Evolutionary conservation across 441 rosid genomes (phyloP), one percentile per base, ranked within the genome.

Genomic region (Croton setiger): DNA sequence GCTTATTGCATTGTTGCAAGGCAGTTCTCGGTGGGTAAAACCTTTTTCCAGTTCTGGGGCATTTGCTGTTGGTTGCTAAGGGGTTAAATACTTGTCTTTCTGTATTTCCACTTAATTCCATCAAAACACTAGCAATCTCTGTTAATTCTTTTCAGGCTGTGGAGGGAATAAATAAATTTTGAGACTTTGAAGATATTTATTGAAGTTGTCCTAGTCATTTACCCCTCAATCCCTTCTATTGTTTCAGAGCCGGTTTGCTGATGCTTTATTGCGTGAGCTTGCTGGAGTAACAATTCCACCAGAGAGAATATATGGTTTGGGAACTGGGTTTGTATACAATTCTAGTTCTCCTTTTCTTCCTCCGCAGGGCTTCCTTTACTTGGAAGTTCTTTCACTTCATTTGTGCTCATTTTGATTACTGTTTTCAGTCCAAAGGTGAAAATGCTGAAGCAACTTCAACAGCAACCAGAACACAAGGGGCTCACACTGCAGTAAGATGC

Each of bases 391-490:
- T 41, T 48, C 18, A 2, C 21, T 7, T 66, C 39, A 7, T 47
- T 18, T 59, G 23, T 13, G 33, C 64, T 49, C 49, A 66, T 23
- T 39, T 66, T 72, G 33, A 49, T 47, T 63, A 17, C 61, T 66
- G 18, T 54, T 68, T 75, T 60, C 84, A 94, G 97, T 55, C 97
- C 98, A 53, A 90, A 92, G 85, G 93, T 87, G 63, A 84, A 90
- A 84, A 91, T 94, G 72, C 80, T 92, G 69, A 94, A 94, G 81
- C 84, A 84, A 75, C 91, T 92, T 65, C 93, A 94, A 66, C 75
- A 78, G 77, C 83, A 80, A 75, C 92, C 97, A 72, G 91, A 92
- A 79, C 93, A 88, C 78, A 89, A 84, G 74, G 96, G 94, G 58
- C 53, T 86, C 79, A 84, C 36, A 23, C 72, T 94, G 66, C 93